Conservation (phyloP, 1,139 yeast species). For the Pichia sp. region DNA sequence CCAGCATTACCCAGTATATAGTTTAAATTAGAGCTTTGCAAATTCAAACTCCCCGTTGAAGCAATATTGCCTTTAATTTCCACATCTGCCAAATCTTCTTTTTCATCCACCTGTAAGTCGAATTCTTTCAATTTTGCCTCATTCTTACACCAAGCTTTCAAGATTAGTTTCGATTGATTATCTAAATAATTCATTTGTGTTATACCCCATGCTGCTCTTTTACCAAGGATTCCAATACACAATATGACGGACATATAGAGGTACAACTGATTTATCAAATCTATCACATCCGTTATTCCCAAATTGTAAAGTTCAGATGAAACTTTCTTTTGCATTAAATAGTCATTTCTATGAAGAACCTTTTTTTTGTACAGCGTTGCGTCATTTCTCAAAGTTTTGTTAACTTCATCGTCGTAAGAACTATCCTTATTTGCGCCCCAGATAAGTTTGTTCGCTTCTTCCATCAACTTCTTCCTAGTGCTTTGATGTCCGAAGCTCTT, state of each 20-base stretch:
- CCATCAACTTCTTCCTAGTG: slow-evolving; percentile 2
- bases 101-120: background rate
- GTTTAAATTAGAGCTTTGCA: slow-evolving; percentile 7
- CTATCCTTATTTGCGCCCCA: background rate
- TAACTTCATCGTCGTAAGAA: background rate
- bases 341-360: slow-evolving; percentile 1
- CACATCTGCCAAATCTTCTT: background rate
- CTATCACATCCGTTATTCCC: slow-evolving; percentile 6
- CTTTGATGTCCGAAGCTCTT: slow-evolving; percentile 1
- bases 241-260: slow-evolving; percentile 23
- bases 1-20: slow-evolving; percentile 7
- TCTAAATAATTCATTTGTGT: slow-evolving; percentile 25
- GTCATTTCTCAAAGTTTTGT: background rate
- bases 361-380: slow-evolving; percentile 6
- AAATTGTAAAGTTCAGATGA: slow-evolving; percentile 4
- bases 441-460: slow-evolving; percentile 2
- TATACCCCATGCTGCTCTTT: slow-evolving; percentile 28
- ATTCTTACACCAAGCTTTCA: slow-evolving; percentile 15
- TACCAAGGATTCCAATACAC: slow-evolving; percentile 25
- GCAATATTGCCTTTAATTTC: slow-evolving; percentile 1
- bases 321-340: slow-evolving; percentile 2
- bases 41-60: background rate
- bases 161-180: slow-evolving; percentile 17
- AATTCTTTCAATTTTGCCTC: slow-evolving; percentile 5
- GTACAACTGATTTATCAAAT: slow-evolving; percentile 22